Base-by-base conservation (phyloP, 2,329 filamentous ascomycete species). In the Ramichloridium luteum region DNA sequence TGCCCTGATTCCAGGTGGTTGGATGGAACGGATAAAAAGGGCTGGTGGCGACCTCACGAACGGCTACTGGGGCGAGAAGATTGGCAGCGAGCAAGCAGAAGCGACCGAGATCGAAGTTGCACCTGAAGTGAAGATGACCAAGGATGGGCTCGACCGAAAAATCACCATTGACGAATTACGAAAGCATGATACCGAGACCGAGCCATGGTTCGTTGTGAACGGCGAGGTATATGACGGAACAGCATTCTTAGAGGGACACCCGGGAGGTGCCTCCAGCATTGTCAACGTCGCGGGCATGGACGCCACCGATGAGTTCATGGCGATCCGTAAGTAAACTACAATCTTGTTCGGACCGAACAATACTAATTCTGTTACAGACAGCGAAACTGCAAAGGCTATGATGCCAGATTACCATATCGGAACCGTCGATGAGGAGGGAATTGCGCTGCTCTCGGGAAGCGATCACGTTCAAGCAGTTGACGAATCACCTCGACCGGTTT, bases 1-100 rank as follows among this genome's bases (percentile, higher is more conserved):
- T 5, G 76, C 77, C 1, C 56, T 84, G 22, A 76, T 77, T 42
- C 68, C 79, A 0, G 81, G 81, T 10, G 86, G 86, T 0, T 94
- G 86, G 86, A 93, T 94, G 86, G 84, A 93, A 48, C 68, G 78
- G 11, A 77, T 90, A 14, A 93, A 92, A 57, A 84, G 82, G 42
- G 65, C 67, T 1, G 85, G 86, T 1, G 83, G 84, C 0, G 75
- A 93, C 48, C 61, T 93, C 12, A 64, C 68, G 5, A 92, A 93
- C 44, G 80, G 82, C 1, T 77, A 76, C 48, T 93, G 86, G 84
- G 86, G 85, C 5, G 83, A 92, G 52, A 73, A 64, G 38, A 55
- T 74, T 22, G 64, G 67, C 3, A 72, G 70, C 1, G 67, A 64
- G 31, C 60, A 62, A 4, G 50, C 56, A 1, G 44, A 48, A 3